Conservation (phyloP, 1,284 basidiomycete species). For the Ustilago shanxiensis region DNA sequence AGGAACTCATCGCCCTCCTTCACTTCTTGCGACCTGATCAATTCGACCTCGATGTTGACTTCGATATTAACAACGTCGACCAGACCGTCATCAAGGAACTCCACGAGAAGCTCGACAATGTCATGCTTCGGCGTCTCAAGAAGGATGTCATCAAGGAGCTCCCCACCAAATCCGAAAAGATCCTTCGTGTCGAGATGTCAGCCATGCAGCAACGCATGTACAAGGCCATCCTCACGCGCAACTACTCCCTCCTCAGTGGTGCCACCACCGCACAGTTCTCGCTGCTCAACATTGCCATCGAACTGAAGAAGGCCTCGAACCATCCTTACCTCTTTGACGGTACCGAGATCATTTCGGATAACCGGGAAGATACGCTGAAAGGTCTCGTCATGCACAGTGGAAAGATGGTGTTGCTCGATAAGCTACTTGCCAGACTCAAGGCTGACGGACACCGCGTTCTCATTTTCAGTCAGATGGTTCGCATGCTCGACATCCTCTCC, state of each 20-base stretch:
- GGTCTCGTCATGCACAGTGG: slow-evolving; percentile 72
- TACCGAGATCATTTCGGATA: slow-evolving; percentile 83
- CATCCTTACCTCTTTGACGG: slow-evolving; percentile 99
- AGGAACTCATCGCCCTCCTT: slow-evolving; percentile 95
- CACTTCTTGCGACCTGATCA: slow-evolving; percentile 99
- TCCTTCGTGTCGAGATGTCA: slow-evolving; percentile 97
- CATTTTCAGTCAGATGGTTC: slow-evolving; percentile 92
- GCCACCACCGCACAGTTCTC: slow-evolving; percentile 84
- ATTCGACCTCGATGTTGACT: slow-evolving; percentile 85
- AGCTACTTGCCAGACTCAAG: slow-evolving; percentile 71
- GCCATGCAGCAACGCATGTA: slow-evolving; percentile 97
- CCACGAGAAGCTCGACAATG: slow-evolving; percentile 89
- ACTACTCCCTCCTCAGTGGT: slow-evolving; percentile 90
- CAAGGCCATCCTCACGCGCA: slow-evolving; percentile 98
- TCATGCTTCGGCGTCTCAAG: slow-evolving; percentile 96
- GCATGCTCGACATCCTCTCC: slow-evolving; percentile 97
- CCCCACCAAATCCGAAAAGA: slow-evolving; percentile 97
- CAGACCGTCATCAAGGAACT: slow-evolving; percentile 80
- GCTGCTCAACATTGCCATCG: slow-evolving; percentile 73
- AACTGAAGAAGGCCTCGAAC: slow-evolving; percentile 74
- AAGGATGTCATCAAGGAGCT: slow-evolving; percentile 96
- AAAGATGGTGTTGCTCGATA: slow-evolving; percentile 73
- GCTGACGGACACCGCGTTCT: slow-evolving; percentile 72
- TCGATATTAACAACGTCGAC: slow-evolving; percentile 79
- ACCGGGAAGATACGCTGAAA: slow-evolving; percentile 78